Conservation (phyloP, 2,329 filamentous ascomycete genomes). For the Apiospora saccharicola region DNA sequence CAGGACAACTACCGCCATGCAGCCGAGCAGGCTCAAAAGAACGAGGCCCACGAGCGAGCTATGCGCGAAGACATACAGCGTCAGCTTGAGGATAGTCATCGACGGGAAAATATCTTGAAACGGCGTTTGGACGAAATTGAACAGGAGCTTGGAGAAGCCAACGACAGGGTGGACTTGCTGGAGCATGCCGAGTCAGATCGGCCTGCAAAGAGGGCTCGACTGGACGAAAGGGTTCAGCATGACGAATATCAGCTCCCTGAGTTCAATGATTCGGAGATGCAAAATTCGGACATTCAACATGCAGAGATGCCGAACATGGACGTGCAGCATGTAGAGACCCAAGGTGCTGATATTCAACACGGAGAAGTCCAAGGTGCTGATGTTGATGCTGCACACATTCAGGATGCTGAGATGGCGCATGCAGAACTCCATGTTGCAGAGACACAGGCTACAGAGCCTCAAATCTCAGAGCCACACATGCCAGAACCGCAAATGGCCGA, state of each 20-base stretch:
- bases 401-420: not conserved
- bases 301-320: conserved; percentile 10
- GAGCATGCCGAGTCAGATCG: conserved; percentile 29
- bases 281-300: not conserved
- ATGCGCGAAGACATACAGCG: conserved; percentile 59
- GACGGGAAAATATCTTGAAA: conserved; percentile 83
- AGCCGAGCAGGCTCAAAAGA: conserved; percentile 61
- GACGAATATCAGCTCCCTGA: conserved; percentile 1
- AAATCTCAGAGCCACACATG: not conserved
- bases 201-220: conserved; percentile 26
- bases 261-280: not conserved
- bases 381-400: not conserved
- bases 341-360: not conserved
- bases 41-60: conserved; percentile 63
- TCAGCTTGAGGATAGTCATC: conserved; percentile 78
- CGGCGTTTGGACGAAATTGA: conserved; percentile 82
- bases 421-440: not conserved
- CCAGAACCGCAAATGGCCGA: not conserved
- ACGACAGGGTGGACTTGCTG: conserved; percentile 37
- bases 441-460: not conserved
- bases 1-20: conserved; percentile 59
- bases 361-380: not conserved
- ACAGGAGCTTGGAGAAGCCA: conserved; percentile 52
- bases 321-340: not conserved
- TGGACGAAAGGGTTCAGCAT: conserved; percentile 24